Evolutionary conservation across 75 land plant genomes (phyloP), one percentile per base, ranked within the genome.

Genomic region (Pinus tabuliformis): DNA sequence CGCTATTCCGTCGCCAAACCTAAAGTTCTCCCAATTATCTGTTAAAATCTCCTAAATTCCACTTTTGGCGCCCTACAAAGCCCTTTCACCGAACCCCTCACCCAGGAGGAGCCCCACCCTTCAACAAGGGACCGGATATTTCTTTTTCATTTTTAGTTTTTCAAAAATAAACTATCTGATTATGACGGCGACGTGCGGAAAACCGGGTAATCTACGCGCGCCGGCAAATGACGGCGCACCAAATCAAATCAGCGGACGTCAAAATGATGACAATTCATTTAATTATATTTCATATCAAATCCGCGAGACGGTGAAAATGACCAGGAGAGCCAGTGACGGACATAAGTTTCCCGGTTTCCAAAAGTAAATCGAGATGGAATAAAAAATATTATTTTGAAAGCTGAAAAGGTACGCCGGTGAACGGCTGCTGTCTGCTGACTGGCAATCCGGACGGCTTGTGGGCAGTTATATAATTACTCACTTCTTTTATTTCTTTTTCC

Each of bases 361-460:
- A 45, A 66, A 18, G 39, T 2, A 37, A 37, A 66, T 17, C 39
- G 5, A 6, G 39, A 37, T 24, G 2, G 16, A 21, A 6, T 8
- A 60, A 7, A 60, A 8, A 24, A 24, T 24, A 16, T 65, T 66
- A 28, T 66, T 66, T 66, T 8, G 39, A 66, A 66, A 6, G 6
- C 20, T 66, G 49, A 66, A 66, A 66, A 66, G 70, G 70, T 66
- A 33, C 8, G 70, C n/a, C 49, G 49, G 70, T 66, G 49, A 39
- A 66, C 7, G 49, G 70, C 45, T 33, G 49, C 49, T 66, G 70
- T 66, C 70, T 39, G 49, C 70, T 3, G 36, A 36, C 70, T 45
- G 70, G 70, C 45, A 36, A 45, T 16, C 49, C 70, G 70, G 70
- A 39, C 42, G 49, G 45, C 59, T 16, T 58, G 52, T 8, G 8